Base-by-base conservation (phyloP, 345 rosid species). In the Populus euphratica region DNA sequence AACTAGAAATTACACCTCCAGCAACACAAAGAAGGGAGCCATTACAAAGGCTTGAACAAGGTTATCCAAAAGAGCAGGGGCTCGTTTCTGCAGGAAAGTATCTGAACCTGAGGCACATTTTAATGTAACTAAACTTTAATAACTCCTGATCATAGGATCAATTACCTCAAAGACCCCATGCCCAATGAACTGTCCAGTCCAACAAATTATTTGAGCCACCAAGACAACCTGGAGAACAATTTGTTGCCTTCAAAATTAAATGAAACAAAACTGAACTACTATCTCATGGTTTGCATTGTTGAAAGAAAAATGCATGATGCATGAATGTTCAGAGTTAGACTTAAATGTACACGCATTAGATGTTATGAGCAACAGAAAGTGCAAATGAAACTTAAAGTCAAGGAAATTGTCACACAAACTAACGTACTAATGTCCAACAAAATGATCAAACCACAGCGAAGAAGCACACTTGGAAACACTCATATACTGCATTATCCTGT, bases 121-220 rank as follows among this genome's bases (percentile, higher is more conserved):
- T 61, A 33, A 59, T 29, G 59, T 44, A 62, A 59, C 44, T 31
- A 20, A 35, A 67, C n/a, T 67, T 18, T 38, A 67, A 18, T 4
- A 36, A 36, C 16, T 29, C 12, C 44, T 36, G 70, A 35, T 18
- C 23, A 59, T 13, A 72, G 41, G 77, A 82, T 8, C 18, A 65
- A 43, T 73, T 72, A 89, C 94, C 90, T 89, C 94, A 66, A 83
- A 91, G 64, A 89, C 82, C 23, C 90, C 89, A 41, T 88, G 92
- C 66, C 94, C 92, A 23, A 91, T 81, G 84, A 88, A 88, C 79
- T 88, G 91, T 72, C 91, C 91, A 25, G 87, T 78, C 94, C 94
- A 91, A 72, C 92, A 91, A 64, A 86, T 47, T 36, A 91, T 27
- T 80, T 91, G 90, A 82, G 88, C 79, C 35, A 76, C 87, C 64